These are phyloP conservation scores for Coriolopsis trogii DNA, from an alignment of 1,284 basidiomycete genomes.

Conservation along the genomic window DNA sequence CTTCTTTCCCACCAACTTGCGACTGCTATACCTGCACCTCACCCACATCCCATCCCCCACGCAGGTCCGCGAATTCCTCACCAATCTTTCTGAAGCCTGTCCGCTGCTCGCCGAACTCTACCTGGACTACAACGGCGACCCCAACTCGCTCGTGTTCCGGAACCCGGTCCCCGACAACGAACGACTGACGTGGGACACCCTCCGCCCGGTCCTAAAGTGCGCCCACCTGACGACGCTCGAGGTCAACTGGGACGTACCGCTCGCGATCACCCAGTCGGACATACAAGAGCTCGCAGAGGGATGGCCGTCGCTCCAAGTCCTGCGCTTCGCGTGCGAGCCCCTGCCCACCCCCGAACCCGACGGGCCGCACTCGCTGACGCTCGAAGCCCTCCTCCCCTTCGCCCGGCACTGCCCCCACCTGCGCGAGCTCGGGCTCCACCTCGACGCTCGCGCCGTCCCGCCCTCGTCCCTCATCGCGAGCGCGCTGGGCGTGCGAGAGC, in stretches of 20 bases:
- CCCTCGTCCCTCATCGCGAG: conserved; percentile 37
- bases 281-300: conserved; percentile 51
- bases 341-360: conserved; percentile 32
- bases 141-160: conserved; percentile 12
- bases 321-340: conserved; percentile 56
- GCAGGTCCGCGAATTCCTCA: conserved; percentile 46
- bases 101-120: conserved; percentile 46
- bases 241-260: conserved; percentile 53
- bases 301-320: conserved; percentile 51
- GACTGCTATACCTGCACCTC: conserved; percentile 34
- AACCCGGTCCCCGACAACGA: conserved; percentile 22
- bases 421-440: conserved; percentile 52
- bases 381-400: conserved; percentile 55
- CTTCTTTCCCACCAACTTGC: conserved; percentile 51
- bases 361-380: conserved; percentile 43
- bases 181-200: conserved; percentile 46
- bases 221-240: conserved; percentile 51
- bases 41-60: conserved; percentile 43
- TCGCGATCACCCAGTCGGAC: conserved; percentile 48
- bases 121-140: conserved; percentile 29
- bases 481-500: no score
- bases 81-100: conserved; percentile 48
- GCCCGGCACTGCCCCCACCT: conserved; percentile 56
- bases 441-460: conserved; percentile 40
- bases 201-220: conserved; percentile 53